A percentile compares a stretch with the other conserved stretches of the same genome.
phyloP scores from a whole-genome alignment of 2,329 filamentous ascomycete species.

The Epichloe uncinata region DNA sequence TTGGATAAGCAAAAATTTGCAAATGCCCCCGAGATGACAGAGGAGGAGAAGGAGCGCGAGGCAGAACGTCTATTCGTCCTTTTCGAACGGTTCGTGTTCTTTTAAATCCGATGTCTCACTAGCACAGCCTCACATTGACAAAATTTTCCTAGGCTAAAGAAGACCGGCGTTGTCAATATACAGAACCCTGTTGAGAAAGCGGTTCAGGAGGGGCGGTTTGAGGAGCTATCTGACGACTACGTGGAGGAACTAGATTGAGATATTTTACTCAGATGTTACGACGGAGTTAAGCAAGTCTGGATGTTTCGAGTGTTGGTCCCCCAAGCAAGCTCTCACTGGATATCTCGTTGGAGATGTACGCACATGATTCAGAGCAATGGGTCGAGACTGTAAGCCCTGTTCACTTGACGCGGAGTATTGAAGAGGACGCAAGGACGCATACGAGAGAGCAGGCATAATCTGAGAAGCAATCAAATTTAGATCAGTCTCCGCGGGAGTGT shows the following conservation, averaged over 20 bases:
- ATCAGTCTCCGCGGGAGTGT: too few species aligned
- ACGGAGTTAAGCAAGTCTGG: too few species aligned
- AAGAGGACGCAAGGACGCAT: too few species aligned
- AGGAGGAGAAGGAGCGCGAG: slow-evolving; percentile 84
- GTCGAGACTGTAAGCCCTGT: too few species aligned
- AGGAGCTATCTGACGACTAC: slow-evolving; percentile 49
- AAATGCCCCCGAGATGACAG: slow-evolving; percentile 61
- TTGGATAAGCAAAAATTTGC: slow-evolving; percentile 51
- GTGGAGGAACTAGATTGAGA: slow-evolving; percentile 29
- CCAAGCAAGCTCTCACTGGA: too few species aligned
- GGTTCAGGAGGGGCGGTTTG: slow-evolving; percentile 53
- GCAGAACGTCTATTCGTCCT: slow-evolving; percentile 81
- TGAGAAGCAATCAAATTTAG: too few species aligned
- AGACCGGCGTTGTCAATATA: slow-evolving; percentile 62
- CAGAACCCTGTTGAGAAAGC: slow-evolving; percentile 67
- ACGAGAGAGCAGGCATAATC: too few species aligned
- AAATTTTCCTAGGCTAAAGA: slow-evolving; percentile 38
- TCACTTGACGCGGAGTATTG: too few species aligned
- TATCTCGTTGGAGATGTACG: too few species aligned
- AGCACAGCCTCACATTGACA: background rate
- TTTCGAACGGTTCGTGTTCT: slow-evolving; percentile 57
- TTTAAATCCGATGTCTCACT: slow-evolving; percentile 8
- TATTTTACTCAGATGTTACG: too few species aligned
- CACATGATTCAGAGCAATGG: too few species aligned
- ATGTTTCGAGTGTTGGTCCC: too few species aligned